phyloP scores from a whole-genome alignment of 345 rosid genomes.

The Salix exigua region DNA sequence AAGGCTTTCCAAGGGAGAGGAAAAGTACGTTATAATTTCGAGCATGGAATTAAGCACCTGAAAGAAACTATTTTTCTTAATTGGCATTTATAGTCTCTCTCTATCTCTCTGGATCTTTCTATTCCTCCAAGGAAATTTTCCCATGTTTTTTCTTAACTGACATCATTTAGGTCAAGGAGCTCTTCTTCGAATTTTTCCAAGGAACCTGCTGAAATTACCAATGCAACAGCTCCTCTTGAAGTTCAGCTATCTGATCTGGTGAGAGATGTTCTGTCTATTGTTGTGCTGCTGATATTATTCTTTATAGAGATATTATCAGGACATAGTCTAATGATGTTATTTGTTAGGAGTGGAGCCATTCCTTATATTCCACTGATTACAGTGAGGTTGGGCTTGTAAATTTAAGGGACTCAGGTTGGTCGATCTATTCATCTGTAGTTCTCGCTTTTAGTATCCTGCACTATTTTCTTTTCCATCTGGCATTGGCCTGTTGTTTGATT shows the following conservation, averaged over 20 bases:
- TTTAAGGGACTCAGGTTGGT: slow-evolving; percentile 60
- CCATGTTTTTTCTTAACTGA: slow-evolving; percentile 16
- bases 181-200: slow-evolving; percentile 44
- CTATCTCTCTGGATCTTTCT: background rate
- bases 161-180: slow-evolving; percentile 50
- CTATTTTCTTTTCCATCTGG: background rate
- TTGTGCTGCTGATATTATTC: background rate
- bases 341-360: slow-evolving; percentile 70
- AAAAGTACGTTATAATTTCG: slow-evolving; percentile 48
- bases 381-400: slow-evolving; percentile 79
- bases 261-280: slow-evolving; percentile 20
- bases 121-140: background rate
- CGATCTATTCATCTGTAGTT: background rate
- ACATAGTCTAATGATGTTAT: slow-evolving; percentile 17
- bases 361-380: slow-evolving; percentile 79
- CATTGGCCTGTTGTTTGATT: background rate
- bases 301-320: slow-evolving; percentile 2
- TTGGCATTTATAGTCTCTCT: too few species aligned
- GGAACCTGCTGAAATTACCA: slow-evolving; percentile 45
- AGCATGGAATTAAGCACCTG: background rate
- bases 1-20: slow-evolving; percentile 56
- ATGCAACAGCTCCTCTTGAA: slow-evolving; percentile 41
- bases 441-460: background rate
- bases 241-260: slow-evolving; percentile 67
- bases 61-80: too few species aligned